Evolutionary conservation across 306 rosid genomes (phyloP), one percentile per base, ranked within the genome.

Genomic region (Rosa chinensis): DNA sequence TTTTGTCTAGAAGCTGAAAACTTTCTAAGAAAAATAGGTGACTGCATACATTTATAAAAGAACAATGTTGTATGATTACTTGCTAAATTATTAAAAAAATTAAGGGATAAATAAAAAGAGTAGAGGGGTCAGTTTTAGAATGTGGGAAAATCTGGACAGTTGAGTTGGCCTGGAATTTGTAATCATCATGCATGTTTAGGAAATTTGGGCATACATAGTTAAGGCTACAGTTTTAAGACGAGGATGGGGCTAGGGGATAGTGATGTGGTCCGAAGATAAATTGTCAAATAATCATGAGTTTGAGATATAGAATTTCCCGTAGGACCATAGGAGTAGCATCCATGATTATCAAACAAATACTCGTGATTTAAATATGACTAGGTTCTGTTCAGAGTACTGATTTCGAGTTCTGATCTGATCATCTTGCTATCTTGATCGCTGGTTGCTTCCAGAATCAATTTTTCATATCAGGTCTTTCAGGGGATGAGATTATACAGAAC

Each of bases 391-490:
- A 8, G 28, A 18, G 58, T 61, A 18, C n/a, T 32, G 32, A 45
- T 45, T 28, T 77, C 35, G 21, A 18, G 37, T 55, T 55, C 23
- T 64, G 20, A 40, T 20, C 13, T 77, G 68, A 72, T 55, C 21
- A 45, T 39, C 43, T 25, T 32, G 39, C 75, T 63, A n/a, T 64
- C 37, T 77, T 18, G 10, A n/a, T 25, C 53, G 49, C 78, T 55
- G 32, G 58, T 75, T 69, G 77, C 74, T 78, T 84, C 48, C 84
- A 87, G 90, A 87, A 87, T 83, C 90, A 87, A 78, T 87, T 87
- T 64, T 84, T 87, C 59, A 87, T 84, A 76, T 87, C 90, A 55
- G 90, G 90, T 21, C 79, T 87, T 61, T 66, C 85, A 25, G 84
- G 82, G 66, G 90, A 87, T 70, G 88, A 84, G 45, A 73, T 78